These are phyloP conservation scores for Symbiotaphrina buchneri DNA, from an alignment of 495 filamentous ascomycete species.

Conservation along the genomic window DNA sequence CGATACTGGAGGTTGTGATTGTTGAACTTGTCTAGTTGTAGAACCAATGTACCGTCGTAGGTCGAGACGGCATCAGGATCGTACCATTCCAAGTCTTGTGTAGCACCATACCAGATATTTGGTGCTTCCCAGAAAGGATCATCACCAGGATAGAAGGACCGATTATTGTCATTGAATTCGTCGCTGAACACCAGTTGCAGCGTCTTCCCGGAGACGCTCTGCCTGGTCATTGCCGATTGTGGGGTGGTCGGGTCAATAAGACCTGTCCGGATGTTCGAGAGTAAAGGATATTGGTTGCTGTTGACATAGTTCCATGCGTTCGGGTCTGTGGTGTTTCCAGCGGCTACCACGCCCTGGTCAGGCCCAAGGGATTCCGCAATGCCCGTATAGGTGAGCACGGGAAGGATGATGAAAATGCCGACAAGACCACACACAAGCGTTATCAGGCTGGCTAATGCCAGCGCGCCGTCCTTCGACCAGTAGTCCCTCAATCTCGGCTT, in stretches of 20 bases:
- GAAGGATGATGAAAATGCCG: constrained; percentile 21
- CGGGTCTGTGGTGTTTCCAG: constrained; percentile 5
- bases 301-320: constrained; percentile 19
- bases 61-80: constrained; percentile 13
- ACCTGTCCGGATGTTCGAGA: constrained; percentile 9
- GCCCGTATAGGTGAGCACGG: constrained; percentile 17
- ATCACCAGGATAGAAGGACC: constrained; percentile 13
- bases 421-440: constrained; percentile 19
- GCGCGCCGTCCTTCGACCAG: constrained; percentile 14
- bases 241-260: constrained; percentile 14
- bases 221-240: constrained; percentile 6
- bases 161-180: constrained; percentile 11
- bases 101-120: constrained; percentile 14
- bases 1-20: constrained; percentile 12
- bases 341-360: not conserved
- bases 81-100: constrained; percentile 13
- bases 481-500: constrained; percentile 18
- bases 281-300: constrained; percentile 11
- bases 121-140: constrained; percentile 11
- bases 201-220: constrained; percentile 7
- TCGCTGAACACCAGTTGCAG: constrained; percentile 14
- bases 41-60: constrained; percentile 9
- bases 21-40: constrained; percentile 11
- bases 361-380: constrained; percentile 3
- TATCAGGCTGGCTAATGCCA: constrained; percentile 18